phyloP scores from a whole-genome alignment of 2,329 filamentous ascomycete species.

The Monascus ruber region DNA sequence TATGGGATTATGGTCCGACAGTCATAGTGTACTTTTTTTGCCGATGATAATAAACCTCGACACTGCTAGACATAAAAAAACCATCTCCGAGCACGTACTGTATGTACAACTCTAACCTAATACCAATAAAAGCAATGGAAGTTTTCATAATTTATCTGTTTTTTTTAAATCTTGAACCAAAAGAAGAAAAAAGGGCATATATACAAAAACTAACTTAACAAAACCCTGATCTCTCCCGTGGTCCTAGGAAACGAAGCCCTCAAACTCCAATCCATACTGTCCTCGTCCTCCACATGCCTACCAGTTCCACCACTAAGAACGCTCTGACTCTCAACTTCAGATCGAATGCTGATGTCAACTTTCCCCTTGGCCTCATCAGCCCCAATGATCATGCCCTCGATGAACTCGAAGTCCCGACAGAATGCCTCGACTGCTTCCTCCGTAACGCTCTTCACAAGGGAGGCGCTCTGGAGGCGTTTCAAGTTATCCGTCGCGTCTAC shows the following conservation, averaged over 20 bases:
- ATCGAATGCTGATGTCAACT: slow-evolving; percentile 13
- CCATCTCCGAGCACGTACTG: not conserved
- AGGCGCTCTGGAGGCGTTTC: slow-evolving; percentile 59
- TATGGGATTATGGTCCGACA: slow-evolving; percentile 57
- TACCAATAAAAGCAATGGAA: too few relatives aligned
- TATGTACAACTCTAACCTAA: too few relatives aligned
- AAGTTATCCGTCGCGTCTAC: slow-evolving; percentile 84
- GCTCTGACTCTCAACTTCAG: slow-evolving; percentile 5
- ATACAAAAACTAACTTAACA: slow-evolving; percentile 39
- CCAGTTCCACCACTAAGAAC: slow-evolving; percentile 10
- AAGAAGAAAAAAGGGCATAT: not conserved
- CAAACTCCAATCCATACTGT: slow-evolving; percentile 28
- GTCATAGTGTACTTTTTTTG: slow-evolving; percentile 1
- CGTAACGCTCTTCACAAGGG: slow-evolving; percentile 62
- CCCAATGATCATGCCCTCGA: slow-evolving; percentile 50
- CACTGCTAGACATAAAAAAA: not conserved
- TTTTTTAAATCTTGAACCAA: not conserved
- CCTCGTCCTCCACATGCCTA: slow-evolving; percentile 13
- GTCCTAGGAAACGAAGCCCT: slow-evolving; percentile 53
- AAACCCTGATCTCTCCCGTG: slow-evolving; percentile 51
- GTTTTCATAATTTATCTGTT: too few relatives aligned
- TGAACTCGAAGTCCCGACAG: slow-evolving; percentile 68
- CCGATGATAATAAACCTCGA: not conserved
- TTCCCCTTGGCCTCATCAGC: slow-evolving; percentile 42
- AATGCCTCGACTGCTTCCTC: slow-evolving; percentile 76